A percentile compares a stretch with the other conserved stretches of the same genome.
These are phyloP conservation scores for Aspergillus sparsus DNA, from an alignment of 495 filamentous ascomycete species.

Conservation along the genomic window DNA sequence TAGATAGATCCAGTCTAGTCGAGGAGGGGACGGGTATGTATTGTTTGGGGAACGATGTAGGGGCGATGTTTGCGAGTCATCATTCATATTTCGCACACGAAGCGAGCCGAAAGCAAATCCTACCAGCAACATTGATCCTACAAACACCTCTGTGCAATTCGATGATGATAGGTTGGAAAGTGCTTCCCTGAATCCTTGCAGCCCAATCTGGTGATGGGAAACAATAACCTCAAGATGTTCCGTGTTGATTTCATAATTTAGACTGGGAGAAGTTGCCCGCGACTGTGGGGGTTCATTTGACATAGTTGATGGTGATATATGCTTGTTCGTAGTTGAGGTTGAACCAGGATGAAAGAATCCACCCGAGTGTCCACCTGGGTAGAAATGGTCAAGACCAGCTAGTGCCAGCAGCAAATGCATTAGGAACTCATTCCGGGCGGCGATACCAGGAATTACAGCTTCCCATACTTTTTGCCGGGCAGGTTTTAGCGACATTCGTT, in stretches of 20 bases:
- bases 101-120: constrained; percentile 32
- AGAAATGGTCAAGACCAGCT: constrained; percentile 18
- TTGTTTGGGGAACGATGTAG: not conserved
- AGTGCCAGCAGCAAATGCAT: constrained; percentile 27
- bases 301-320: not conserved
- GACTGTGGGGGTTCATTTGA: not conserved
- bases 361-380: not conserved
- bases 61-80: not conserved
- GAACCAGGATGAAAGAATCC: not conserved
- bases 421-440: constrained; percentile 14
- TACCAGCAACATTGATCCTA: constrained; percentile 27
- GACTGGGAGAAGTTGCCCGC: not conserved
- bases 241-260: not conserved
- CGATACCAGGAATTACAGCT: constrained; percentile 24
- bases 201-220: constrained; percentile 31
- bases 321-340: not conserved
- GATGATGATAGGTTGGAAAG: constrained; percentile 10
- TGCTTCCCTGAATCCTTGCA: constrained; percentile 26
- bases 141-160: constrained; percentile 21
- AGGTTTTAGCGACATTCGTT: constrained; percentile 22
- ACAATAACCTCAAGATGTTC: constrained; percentile 17
- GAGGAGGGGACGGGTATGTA: not conserved
- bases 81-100: constrained; percentile 17
- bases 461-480: constrained; percentile 25
- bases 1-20: constrained; percentile 30